Conservation (phyloP, 495 filamentous ascomycete genomes). For the Aspergillus wentii region DNA sequence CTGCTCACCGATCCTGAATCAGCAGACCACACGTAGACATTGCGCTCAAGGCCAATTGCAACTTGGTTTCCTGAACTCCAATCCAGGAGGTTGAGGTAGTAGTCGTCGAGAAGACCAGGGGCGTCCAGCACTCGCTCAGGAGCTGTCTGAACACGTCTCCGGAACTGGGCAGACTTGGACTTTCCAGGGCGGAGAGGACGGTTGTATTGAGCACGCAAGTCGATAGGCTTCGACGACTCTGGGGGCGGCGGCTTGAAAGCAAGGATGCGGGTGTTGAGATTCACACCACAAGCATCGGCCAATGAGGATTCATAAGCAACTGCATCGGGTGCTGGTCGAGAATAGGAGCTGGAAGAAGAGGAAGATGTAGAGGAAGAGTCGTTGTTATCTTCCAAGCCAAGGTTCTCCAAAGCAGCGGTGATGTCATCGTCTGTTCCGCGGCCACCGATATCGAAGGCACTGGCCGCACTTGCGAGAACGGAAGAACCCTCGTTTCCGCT, state of each 20-base stretch:
- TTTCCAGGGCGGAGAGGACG: conserved; percentile 79
- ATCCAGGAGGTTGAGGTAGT: conserved; percentile 97
- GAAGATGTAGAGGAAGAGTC: conserved; percentile 30
- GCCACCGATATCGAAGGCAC: conserved; percentile 59
- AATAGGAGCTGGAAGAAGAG: too few relatives aligned
- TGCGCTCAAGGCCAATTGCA: conserved; percentile 93
- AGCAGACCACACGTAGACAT: conserved; percentile 98
- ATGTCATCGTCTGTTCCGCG: conserved; percentile 69
- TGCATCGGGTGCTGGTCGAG: conserved; percentile 76
- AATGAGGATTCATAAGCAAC: conserved; percentile 91
- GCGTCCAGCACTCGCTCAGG: conserved; percentile 98
- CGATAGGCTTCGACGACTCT: conserved; percentile 95
- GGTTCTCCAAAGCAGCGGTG: conserved; percentile 69
- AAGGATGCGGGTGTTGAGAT: conserved; percentile 90
- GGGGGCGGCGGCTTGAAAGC: conserved; percentile 96
- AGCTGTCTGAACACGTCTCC: conserved; percentile 85
- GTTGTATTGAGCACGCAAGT: conserved; percentile 96
- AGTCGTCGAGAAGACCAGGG: conserved; percentile 92
- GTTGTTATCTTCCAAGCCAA: conserved; percentile 66
- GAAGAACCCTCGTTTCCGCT: conserved; percentile 63
- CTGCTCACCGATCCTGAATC: conserved; percentile 83
- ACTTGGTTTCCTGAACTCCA: conserved; percentile 98
- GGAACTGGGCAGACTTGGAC: conserved; percentile 71
- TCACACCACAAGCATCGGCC: conserved; percentile 88
- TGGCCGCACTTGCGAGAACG: conserved; percentile 64